Evolutionary conservation across 495 filamentous ascomycete species (phyloP), one percentile per base, ranked within the genome.

Genomic region (Bacidia gigantensis): DNA sequence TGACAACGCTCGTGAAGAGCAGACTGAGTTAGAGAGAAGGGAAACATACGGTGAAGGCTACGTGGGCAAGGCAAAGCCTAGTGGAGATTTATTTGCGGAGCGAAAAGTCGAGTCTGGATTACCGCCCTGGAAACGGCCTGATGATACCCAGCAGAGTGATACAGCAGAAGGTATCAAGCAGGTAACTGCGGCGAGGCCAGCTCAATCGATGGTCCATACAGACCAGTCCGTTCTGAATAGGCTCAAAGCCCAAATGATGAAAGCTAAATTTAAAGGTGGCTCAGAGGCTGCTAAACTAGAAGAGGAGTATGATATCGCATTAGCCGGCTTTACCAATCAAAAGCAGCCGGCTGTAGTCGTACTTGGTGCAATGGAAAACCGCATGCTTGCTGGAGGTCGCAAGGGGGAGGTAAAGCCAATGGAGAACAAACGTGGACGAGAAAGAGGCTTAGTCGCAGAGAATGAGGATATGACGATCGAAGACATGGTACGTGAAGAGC

Each of bases 381-480:
- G 87, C 18, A 82, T 90, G 79, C 69, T 98, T 17, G 87, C 87
- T 44, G 79, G 84, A 54, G 74, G 78, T 22, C 77, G 83, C 21
- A 64, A 71, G 48, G 83, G 80, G 39, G 89, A 95, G 66, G 82
- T 87, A 46, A 86, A 83, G 54, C 69, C 75, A 0, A 67, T 93
- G 32, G 77, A 81, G 26, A 92, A 75, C 50, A 89, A 83, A 60
- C 74, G 89, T 43, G 89, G 87, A 14, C 71, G 78, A 22, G 87
- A 94, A 61, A 75, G 87, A 54, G 88, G 88, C 17, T 68, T 76
- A 18, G 81, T 97, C 10, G 76, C 85, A 57, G 87, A 87, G 51
- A 98, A 96, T 56, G 88, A 95, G 47, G 87, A 96, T 60, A 97
- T 98, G 92, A 82, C 71, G 26, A 81, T 98, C 50, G 86, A 89